Conservation (phyloP, 2,329 filamentous ascomycete genomes). For the Zopfia rhizophila region DNA sequence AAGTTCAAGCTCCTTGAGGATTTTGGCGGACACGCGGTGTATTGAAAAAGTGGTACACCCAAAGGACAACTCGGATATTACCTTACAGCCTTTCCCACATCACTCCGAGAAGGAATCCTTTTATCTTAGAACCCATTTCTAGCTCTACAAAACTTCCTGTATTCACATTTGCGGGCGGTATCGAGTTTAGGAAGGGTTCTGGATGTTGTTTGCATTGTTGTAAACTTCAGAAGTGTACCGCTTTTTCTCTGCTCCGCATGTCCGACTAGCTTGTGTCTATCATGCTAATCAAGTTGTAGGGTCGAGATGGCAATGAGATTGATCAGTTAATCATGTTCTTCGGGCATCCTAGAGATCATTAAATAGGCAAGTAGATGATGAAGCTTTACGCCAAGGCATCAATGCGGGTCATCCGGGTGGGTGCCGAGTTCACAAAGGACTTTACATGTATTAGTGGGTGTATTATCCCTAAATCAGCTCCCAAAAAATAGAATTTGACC, state of each 20-base stretch:
- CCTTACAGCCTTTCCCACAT: too few relatives aligned
- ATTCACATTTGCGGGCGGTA: not conserved
- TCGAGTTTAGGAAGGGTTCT: constrained; percentile 6
- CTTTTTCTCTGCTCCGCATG: not conserved
- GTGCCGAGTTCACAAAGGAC: not conserved
- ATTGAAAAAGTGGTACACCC: too few relatives aligned
- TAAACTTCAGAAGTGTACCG: not conserved
- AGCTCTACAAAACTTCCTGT: too few relatives aligned
- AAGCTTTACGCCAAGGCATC: not conserved
- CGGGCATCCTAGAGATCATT: not conserved
- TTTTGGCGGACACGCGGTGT: too few relatives aligned
- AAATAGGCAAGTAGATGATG: not conserved
- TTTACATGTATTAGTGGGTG: constrained; percentile 6
- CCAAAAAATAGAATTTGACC: constrained; percentile 1
- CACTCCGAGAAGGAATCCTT: too few relatives aligned
- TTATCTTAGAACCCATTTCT: too few relatives aligned
- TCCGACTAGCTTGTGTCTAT: not conserved
- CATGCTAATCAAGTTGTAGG: constrained; percentile 21
- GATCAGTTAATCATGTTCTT: constrained; percentile 41
- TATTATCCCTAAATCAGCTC: constrained; percentile 5
- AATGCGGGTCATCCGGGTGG: not conserved
- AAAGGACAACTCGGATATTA: too few relatives aligned
- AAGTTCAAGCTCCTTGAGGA: constrained; percentile 34
- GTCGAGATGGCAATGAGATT: constrained; percentile 50
- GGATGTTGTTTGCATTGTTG: not conserved